Percentiles rank a stretch among this genome's conserved stretches.
These are phyloP conservation scores for Setaria italica DNA, from an alignment of 202 grass and related monocot genomes.

Conservation along the genomic window DNA sequence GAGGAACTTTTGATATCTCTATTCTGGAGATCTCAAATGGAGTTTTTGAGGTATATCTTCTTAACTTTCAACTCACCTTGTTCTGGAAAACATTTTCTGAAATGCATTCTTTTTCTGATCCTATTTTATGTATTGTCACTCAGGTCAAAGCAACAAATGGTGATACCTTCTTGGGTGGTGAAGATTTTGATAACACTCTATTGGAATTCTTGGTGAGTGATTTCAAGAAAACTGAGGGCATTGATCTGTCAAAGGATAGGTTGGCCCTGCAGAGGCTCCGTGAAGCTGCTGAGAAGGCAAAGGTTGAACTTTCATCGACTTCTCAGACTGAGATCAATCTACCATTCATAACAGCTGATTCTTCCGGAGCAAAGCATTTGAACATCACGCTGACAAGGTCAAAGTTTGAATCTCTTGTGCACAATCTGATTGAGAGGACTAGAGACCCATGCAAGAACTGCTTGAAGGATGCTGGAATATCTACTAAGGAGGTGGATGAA, in stretches of 20 bases:
- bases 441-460: constrained; percentile 90
- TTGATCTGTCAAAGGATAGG: constrained; percentile 42
- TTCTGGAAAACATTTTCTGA: background rate
- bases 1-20: constrained; percentile 76
- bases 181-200: constrained; percentile 46
- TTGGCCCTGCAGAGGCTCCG: constrained; percentile 38
- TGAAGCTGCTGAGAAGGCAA: constrained; percentile 48
- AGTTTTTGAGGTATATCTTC: constrained; percentile 41
- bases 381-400: constrained; percentile 44
- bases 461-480: constrained; percentile 83
- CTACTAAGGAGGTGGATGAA: constrained; percentile 88
- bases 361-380: constrained; percentile 42
- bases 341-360: constrained; percentile 41
- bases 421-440: constrained; percentile 75
- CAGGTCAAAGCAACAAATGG: constrained; percentile 45
- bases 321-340: constrained; percentile 42
- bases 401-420: constrained; percentile 40
- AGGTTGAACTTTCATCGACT: constrained; percentile 41
- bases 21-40: constrained; percentile 55
- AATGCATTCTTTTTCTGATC: background rate
- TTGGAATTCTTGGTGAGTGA: constrained; percentile 37
- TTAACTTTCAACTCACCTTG: background rate
- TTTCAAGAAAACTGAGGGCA: constrained; percentile 29
- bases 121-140: background rate
- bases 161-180: constrained; percentile 41